Conservation (phyloP, 163 green algal genomes). For the Prototheca cutis region DNA sequence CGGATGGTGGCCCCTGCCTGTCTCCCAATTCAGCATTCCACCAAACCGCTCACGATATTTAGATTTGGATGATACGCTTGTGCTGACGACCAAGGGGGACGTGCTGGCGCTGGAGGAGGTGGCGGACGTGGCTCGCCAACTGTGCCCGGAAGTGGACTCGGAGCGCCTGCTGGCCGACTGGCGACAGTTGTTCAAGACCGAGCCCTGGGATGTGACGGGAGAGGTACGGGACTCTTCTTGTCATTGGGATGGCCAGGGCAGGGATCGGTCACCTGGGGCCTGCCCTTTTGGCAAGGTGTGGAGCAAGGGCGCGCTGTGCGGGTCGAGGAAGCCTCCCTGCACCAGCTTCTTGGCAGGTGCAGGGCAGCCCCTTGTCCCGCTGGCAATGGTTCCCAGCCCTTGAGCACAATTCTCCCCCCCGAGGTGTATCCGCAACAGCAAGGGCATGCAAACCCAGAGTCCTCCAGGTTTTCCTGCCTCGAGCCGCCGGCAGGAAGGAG, state of each 20-base stretch:
- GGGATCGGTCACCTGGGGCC: too few relatives aligned
- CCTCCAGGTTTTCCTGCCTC: slow-evolving; percentile 33
- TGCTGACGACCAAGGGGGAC: slow-evolving; percentile 18
- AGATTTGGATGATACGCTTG: slow-evolving; percentile 24
- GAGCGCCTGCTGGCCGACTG: slow-evolving; percentile 9
- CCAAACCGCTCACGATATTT: background rate
- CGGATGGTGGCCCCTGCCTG: too few relatives aligned
- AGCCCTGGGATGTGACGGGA: slow-evolving; percentile 14
- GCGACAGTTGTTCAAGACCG: slow-evolving; percentile 8
- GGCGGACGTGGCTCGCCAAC: slow-evolving; percentile 1
- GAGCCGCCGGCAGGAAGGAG: slow-evolving; percentile 24
- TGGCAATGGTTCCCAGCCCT: too few relatives aligned
- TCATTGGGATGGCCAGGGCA: too few relatives aligned
- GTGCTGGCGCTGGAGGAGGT: slow-evolving; percentile 5
- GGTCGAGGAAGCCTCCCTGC: too few relatives aligned
- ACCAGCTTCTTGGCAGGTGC: too few relatives aligned
- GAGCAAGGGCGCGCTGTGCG: too few relatives aligned
- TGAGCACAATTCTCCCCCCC: too few relatives aligned
- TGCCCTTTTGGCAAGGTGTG: too few relatives aligned
- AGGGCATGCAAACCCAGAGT: slow-evolving; percentile 7
- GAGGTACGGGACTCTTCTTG: too few relatives aligned
- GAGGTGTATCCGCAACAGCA: background rate
- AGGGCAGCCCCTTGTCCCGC: too few relatives aligned
- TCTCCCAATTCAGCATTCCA: background rate
- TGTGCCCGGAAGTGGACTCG: slow-evolving; percentile 5